Percentiles rank a stretch among this genome's conserved stretches.
phyloP scores from a whole-genome alignment of 306 rosid species.

The Castanea sativa region DNA sequence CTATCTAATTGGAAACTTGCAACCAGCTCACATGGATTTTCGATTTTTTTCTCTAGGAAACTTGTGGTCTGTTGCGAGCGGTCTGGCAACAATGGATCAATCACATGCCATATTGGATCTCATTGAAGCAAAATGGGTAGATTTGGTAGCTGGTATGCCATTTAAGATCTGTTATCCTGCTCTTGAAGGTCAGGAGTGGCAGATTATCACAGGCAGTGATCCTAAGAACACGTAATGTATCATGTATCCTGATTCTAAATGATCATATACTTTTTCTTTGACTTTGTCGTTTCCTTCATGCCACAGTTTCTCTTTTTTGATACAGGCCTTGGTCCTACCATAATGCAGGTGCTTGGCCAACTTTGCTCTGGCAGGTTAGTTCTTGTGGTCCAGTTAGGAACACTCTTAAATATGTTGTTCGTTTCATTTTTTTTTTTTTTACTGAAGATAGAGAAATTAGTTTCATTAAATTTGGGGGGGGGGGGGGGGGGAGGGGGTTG shows the following conservation, averaged over 20 bases:
- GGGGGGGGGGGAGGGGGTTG: too few relatives aligned
- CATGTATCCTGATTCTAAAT: constrained; percentile 21
- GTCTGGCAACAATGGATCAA: constrained; percentile 64
- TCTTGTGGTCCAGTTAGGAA: constrained; percentile 2
- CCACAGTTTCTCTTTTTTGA: constrained; percentile 20
- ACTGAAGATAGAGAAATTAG: neutral
- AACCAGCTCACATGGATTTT: constrained; percentile 98
- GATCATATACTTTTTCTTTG: neutral
- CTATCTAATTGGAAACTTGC: constrained; percentile 80
- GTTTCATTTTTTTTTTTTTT: neutral
- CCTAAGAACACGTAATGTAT: constrained; percentile 76
- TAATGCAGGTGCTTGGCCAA: constrained; percentile 92
- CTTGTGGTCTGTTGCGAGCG: constrained; percentile 66
- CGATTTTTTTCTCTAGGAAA: constrained; percentile 85
- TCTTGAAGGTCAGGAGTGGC: constrained; percentile 90
- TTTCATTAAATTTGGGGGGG: neutral
- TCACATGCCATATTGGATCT: constrained; percentile 84
- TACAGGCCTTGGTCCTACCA: constrained; percentile 92
- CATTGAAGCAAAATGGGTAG: constrained; percentile 78
- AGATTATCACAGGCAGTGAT: constrained; percentile 81
- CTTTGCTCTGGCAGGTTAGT: constrained; percentile 89
- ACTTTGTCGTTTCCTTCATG: constrained; percentile 9
- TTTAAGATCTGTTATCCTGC: constrained; percentile 87
- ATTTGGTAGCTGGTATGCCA: constrained; percentile 88
- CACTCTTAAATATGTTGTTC: neutral